Base-by-base conservation (phyloP, 83 land plant species). In the Picea abies region DNA sequence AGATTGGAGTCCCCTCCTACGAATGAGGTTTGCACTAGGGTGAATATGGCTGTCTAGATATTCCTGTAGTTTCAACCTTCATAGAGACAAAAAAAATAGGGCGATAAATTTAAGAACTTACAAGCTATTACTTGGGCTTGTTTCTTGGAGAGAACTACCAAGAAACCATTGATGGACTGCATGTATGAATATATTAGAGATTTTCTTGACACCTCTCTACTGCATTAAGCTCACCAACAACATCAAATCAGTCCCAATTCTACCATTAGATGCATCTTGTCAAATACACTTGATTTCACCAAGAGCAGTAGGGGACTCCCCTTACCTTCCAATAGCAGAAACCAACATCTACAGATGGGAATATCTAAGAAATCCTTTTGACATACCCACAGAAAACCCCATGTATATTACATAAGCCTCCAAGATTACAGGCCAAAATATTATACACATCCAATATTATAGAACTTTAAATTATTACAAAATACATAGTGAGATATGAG, bases 81-180 rank as follows among this genome's bases (percentile, higher is more conserved):
- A 69, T 71, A 37, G 1, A 37, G 9, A 71, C 8, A 17, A 71
- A 68, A 39, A 26, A 7, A 26, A 71, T 0, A 10, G 11, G 23
- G 49, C 8, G 49, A 44, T 0, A 44, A 65, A 65, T n/a, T n/a
- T 19, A n/a, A n/a, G 8, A 65, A 65, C 26, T 65, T 78, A 78
- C 80, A 78, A 60, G 80, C n/a, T 56, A 78, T 60, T 25, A 35
- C 39, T 78, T 78, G 63, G n/a, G 80, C 80, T 78, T 78, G 16
- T 25, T 60, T 11, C 15, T 78, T 4, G 1, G 80, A 78, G 5
- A 78, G 20, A 58, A 78, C 63, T 32, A 65, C 65, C 11, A 65
- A 78, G 41, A 78, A 78, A 1, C 80, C 80, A 78, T 78, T 78
- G 44, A 78, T 29, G 63, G 80, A 60, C 20, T 60, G 39, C 2